These are phyloP conservation scores for Buxus sempervirens DNA, from an alignment of 164 flowering plant species.

Conservation along the genomic window DNA sequence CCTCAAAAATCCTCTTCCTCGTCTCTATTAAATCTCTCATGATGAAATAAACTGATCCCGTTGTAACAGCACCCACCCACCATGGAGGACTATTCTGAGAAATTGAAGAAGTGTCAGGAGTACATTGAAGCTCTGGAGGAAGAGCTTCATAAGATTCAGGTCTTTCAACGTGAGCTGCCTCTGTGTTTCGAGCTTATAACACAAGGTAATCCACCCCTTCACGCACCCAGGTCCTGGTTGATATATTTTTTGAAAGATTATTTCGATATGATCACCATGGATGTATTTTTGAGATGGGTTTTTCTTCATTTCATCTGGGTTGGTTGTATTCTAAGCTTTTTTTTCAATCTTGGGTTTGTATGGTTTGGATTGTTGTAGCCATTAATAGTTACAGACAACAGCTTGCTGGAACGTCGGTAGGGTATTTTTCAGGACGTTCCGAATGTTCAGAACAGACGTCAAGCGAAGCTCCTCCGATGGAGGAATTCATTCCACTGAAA, in stretches of 20 bases:
- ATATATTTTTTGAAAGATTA: neutral
- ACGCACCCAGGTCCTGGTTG: neutral
- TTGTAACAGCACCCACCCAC: neutral
- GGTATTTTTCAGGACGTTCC: constrained; percentile 39
- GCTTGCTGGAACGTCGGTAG: constrained; percentile 36
- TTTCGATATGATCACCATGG: neutral
- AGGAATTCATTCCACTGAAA: constrained; percentile 69
- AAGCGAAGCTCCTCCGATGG: constrained; percentile 51
- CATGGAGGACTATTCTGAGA: constrained; percentile 30
- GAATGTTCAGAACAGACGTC: constrained; percentile 63
- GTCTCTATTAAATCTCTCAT: neutral
- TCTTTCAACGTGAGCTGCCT: constrained; percentile 84
- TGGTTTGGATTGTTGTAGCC: constrained; percentile 30
- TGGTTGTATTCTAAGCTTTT: neutral
- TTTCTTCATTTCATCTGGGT: neutral
- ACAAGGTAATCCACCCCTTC: constrained; percentile 43
- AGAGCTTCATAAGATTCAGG: constrained; percentile 70
- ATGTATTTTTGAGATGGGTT: neutral
- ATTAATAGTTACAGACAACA: constrained; percentile 58
- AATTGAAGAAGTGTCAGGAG: constrained; percentile 38
- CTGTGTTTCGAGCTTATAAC: constrained; percentile 75
- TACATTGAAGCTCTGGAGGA: constrained; percentile 62
- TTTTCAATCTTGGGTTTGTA: constrained; percentile 2
- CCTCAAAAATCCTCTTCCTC: neutral
- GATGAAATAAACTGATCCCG: too few relatives aligned